These are phyloP conservation scores for Omphalea diandra DNA, from an alignment of 441 rosid species.

Conservation along the genomic window DNA sequence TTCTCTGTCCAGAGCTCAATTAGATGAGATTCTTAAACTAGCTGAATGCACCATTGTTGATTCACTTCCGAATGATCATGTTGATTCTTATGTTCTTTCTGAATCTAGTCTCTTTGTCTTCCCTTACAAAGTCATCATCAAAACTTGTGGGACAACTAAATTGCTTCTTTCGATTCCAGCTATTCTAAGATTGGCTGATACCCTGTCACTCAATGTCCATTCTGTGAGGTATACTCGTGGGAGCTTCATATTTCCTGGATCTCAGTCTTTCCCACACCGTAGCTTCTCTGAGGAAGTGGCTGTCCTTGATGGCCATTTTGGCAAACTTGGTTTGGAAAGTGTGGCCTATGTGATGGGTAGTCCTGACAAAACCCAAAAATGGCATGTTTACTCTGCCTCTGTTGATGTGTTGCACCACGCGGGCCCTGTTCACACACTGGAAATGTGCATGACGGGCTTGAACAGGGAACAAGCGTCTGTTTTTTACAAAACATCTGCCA, in stretches of 20 bases:
- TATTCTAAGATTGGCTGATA: conserved; percentile 47
- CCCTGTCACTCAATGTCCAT: conserved; percentile 46
- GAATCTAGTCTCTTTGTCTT: conserved; percentile 81
- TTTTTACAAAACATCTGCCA: conserved; percentile 45
- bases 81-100: conserved; percentile 76
- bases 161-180: conserved; percentile 64
- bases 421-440: conserved; percentile 50
- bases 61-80: conserved; percentile 49
- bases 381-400: conserved; percentile 78
- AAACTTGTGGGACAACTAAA: conserved; percentile 90
- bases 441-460: conserved; percentile 90
- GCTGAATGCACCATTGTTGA: conserved; percentile 84
- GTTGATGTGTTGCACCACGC: conserved; percentile 14
- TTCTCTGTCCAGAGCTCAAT: conserved; percentile 45
- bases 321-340: conserved; percentile 51
- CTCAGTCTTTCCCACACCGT: conserved; percentile 72
- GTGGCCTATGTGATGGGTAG: conserved; percentile 61
- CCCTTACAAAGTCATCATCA: conserved; percentile 72
- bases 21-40: conserved; percentile 63
- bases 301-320: conserved; percentile 58
- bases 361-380: conserved; percentile 41
- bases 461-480: conserved; percentile 56
- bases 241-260: conserved; percentile 59
- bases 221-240: conserved; percentile 72
- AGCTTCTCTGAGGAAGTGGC: conserved; percentile 72